A percentile compares a stretch with the other conserved stretches of the same genome.
phyloP scores from a whole-genome alignment of 2,329 filamentous ascomycete genomes.

The Neofusicoccum sp. region DNA sequence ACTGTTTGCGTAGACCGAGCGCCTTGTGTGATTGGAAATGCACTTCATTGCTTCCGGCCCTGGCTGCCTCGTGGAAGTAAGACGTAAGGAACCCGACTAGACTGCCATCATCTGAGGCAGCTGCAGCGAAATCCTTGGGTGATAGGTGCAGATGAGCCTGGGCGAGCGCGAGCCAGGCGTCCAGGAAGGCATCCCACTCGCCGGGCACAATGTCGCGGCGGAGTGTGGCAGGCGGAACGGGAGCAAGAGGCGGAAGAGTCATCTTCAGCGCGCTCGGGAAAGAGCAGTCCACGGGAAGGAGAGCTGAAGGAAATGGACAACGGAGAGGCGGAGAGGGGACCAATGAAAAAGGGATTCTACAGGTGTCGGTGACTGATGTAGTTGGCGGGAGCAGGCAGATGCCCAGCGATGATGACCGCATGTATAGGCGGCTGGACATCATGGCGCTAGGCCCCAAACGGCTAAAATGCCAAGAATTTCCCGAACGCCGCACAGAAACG shows the following conservation, averaged over 20 bases:
- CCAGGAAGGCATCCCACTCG: slow-evolving; percentile 78
- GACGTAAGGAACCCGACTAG: slow-evolving; percentile 66
- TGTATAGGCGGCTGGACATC: background rate
- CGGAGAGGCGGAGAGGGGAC: background rate
- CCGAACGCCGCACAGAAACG: slow-evolving; percentile 28
- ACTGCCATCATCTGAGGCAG: slow-evolving; percentile 60
- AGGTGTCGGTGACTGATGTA: background rate
- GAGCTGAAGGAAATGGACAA: background rate
- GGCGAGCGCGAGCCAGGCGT: slow-evolving; percentile 73
- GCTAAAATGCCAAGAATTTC: slow-evolving; percentile 45
- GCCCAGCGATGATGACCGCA: slow-evolving; percentile 12
- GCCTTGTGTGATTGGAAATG: slow-evolving; percentile 37
- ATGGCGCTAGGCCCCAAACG: slow-evolving; percentile 27
- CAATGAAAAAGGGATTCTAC: background rate
- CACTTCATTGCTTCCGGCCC: slow-evolving; percentile 30
- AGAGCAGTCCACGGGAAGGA: background rate
- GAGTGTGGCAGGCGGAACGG: slow-evolving; percentile 72
- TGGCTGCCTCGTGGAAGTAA: slow-evolving; percentile 61
- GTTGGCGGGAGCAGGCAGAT: background rate
- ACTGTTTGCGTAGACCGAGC: slow-evolving; percentile 60
- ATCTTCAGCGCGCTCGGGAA: slow-evolving; percentile 30
- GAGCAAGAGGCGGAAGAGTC: slow-evolving; percentile 71
- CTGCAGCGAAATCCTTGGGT: slow-evolving; percentile 57
- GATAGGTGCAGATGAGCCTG: slow-evolving; percentile 65
- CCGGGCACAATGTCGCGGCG: slow-evolving; percentile 65